Conservation (phyloP, 768 basidiomycete genomes). For the Lentinus brumalis region DNA sequence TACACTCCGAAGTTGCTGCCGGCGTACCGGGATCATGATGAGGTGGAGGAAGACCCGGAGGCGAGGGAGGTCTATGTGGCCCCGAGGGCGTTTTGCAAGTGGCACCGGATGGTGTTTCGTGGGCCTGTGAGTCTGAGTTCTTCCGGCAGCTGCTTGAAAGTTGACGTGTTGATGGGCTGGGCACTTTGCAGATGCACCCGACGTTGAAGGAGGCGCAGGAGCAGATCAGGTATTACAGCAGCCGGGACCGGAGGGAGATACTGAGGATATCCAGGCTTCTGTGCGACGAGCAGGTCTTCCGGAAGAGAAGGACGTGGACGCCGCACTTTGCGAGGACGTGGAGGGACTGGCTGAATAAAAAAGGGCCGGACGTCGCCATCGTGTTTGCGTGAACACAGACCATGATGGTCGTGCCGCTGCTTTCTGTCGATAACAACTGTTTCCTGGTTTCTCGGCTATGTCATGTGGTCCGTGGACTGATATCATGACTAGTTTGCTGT, state of each 20-base stretch:
- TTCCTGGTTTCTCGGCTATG: too few relatives aligned
- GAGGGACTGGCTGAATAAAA: slow-evolving; percentile 40
- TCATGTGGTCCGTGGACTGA: too few relatives aligned
- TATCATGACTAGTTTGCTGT: too few relatives aligned
- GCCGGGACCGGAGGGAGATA: slow-evolving; percentile 42
- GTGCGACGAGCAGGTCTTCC: slow-evolving; percentile 40
- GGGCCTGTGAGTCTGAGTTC: slow-evolving; percentile 36
- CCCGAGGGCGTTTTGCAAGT: slow-evolving; percentile 42
- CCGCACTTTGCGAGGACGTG: slow-evolving; percentile 40
- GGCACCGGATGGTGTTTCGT: slow-evolving; percentile 49
- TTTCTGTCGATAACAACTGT: not conserved
- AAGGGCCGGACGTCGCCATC: slow-evolving; percentile 36
- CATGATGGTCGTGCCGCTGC: not conserved
- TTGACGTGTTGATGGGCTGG: not conserved
- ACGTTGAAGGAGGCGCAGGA: slow-evolving; percentile 36
- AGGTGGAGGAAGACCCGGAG: slow-evolving; percentile 16
- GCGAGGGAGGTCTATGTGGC: slow-evolving; percentile 33
- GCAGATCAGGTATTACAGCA: slow-evolving; percentile 39
- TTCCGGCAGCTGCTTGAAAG: not conserved
- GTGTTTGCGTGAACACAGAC: slow-evolving; percentile 32
- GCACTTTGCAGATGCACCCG: slow-evolving; percentile 35
- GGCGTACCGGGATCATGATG: slow-evolving; percentile 32
- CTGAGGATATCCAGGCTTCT: slow-evolving; percentile 43
- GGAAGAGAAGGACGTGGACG: slow-evolving; percentile 17
- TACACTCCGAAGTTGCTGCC: slow-evolving; percentile 37